Conservation (phyloP, 2,329 filamentous ascomycete species). For the Fusarium oxysporum region DNA sequence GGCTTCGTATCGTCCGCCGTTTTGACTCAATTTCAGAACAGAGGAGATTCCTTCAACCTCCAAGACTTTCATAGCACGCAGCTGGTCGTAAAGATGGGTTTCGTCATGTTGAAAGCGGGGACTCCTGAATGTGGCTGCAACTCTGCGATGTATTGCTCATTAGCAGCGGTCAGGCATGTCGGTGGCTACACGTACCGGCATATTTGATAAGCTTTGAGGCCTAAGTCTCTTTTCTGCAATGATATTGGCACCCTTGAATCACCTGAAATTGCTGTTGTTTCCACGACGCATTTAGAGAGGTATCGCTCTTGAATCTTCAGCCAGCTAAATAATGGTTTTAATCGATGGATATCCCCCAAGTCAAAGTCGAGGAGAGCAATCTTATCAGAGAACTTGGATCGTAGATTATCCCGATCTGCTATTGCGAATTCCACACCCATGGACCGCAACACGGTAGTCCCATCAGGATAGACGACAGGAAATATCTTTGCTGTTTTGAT, state of each 20-base stretch:
- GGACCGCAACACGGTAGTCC: not conserved
- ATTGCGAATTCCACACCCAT: slow-evolving; percentile 21
- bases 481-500: slow-evolving; percentile 28
- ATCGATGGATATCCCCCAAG: slow-evolving; percentile 13
- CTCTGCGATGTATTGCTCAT: not conserved
- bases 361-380: slow-evolving; percentile 32
- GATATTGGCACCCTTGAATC: not conserved
- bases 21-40: slow-evolving; percentile 10
- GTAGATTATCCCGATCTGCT: slow-evolving; percentile 24
- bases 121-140: slow-evolving; percentile 33
- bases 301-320: slow-evolving; percentile 5
- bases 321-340: slow-evolving; percentile 30
- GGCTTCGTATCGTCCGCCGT: not conserved
- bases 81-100: not conserved
- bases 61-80: slow-evolving; percentile 19
- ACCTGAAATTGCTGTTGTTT: not conserved
- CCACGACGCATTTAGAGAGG: slow-evolving; percentile 21
- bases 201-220: slow-evolving; percentile 29
- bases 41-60: slow-evolving; percentile 26
- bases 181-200: slow-evolving; percentile 1
- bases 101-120: slow-evolving; percentile 1
- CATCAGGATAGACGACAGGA: slow-evolving; percentile 16
- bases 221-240: slow-evolving; percentile 8
- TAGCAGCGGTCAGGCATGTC: not conserved
- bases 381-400: not conserved